phyloP scores from a whole-genome alignment of 768 basidiomycete species.

The Boletus patriciae region DNA sequence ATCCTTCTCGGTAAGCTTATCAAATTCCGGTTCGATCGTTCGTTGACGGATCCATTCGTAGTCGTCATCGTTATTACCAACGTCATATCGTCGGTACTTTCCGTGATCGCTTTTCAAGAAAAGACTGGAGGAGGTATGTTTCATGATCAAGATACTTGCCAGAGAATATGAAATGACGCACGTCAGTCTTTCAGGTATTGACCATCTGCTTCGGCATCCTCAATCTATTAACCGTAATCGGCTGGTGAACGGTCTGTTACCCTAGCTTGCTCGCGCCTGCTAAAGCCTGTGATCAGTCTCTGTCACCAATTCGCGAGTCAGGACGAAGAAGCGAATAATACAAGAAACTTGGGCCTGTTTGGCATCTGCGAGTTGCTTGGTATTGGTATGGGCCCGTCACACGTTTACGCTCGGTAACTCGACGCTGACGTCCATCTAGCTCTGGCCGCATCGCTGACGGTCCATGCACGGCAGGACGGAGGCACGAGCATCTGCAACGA shows the following conservation, averaged over 20 bases:
- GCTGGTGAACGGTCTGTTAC: slow-evolving; percentile 17
- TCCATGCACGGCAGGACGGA: slow-evolving; percentile 27
- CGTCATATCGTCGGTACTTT: slow-evolving; percentile 13
- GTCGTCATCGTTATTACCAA: slow-evolving; percentile 19
- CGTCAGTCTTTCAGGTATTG: slow-evolving; percentile 25
- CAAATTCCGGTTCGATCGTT: neutral
- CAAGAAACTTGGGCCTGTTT: slow-evolving; percentile 26
- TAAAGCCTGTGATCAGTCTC: slow-evolving; percentile 7
- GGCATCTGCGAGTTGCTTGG: slow-evolving; percentile 17
- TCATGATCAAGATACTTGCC: neutral
- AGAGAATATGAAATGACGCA: neutral
- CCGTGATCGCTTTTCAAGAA: slow-evolving; percentile 17
- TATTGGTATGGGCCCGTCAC: slow-evolving; percentile 13
- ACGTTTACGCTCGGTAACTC: neutral
- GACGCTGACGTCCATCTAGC: slow-evolving; percentile 12
- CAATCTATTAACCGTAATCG: slow-evolving; percentile 13
- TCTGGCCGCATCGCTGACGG: slow-evolving; percentile 23
- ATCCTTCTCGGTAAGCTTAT: slow-evolving; percentile 22
- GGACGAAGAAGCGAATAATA: slow-evolving; percentile 23
- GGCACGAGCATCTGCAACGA: slow-evolving; percentile 30
- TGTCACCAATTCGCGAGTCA: slow-evolving; percentile 12
- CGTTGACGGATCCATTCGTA: slow-evolving; percentile 10
- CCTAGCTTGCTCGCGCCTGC: neutral
- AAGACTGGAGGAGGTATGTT: slow-evolving; percentile 26
- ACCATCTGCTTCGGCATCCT: slow-evolving; percentile 11